Conservation (phyloP, 805 yeast genomes). For the Cyberlindnera subsufficiens region DNA sequence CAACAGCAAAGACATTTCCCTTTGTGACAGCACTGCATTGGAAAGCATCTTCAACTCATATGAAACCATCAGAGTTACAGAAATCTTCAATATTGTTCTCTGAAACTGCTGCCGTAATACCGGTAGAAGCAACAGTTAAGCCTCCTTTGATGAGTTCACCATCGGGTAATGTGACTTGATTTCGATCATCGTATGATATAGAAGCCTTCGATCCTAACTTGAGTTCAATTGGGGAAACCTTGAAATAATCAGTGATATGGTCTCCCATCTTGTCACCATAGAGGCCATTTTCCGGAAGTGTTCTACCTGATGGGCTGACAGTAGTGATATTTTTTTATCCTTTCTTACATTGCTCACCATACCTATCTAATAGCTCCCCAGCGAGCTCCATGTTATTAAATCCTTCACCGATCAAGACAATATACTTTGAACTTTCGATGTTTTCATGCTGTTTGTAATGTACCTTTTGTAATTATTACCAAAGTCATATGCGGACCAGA, state of each 20-base stretch:
- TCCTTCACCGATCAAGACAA: conserved; percentile 28
- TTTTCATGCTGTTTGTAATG: conserved; percentile 10
- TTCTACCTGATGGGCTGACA: conserved; percentile 16
- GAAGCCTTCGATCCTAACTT: conserved; percentile 5
- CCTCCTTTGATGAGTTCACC: conserved; percentile 5
- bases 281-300: conserved; percentile 11
- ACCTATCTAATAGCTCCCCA: conserved; percentile 23
- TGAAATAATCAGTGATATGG: conserved; percentile 7
- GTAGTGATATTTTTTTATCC: conserved; percentile 21
- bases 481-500: conserved; percentile 12
- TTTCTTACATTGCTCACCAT: conserved; percentile 6
- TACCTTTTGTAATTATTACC: conserved; percentile 13
- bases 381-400: conserved; percentile 23
- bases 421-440: conserved; percentile 19
- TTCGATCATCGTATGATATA: neutral
- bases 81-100: neutral
- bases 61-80: conserved; percentile 3
- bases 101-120: conserved; percentile 11
- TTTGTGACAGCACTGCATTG: conserved; percentile 1
- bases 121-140: conserved; percentile 1
- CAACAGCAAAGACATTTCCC: conserved; percentile 26
- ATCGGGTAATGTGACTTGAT: neutral
- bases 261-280: conserved; percentile 7
- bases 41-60: conserved; percentile 7
- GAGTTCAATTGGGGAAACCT: conserved; percentile 7